Base-by-base conservation (phyloP, 1,284 basidiomycete genomes). In the Bondarzewia mesenterica region DNA sequence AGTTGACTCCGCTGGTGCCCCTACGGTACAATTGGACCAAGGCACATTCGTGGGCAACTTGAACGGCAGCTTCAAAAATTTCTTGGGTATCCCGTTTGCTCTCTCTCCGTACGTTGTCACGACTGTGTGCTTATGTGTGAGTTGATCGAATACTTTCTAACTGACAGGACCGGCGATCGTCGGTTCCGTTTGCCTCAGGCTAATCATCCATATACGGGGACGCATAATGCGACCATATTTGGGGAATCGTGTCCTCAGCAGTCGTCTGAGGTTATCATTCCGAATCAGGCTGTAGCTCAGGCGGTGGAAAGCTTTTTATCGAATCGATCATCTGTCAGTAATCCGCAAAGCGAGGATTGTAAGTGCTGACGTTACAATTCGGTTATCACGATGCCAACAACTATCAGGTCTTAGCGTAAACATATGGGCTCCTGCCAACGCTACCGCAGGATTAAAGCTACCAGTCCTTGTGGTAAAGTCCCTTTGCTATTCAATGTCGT, bases 221-320 rank as follows among this genome's bases (percentile, higher is more conserved):
- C 58, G 0, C 56, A 71, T 42, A 53, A 61, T 18, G 75, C 73
- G 0, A 69, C 65, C 0, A 47, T 58, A 0, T 78, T 67, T 52
- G 77, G 76, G 0, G 59, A 65, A 8, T 59, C 71, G 1, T 82
- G 78, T 50, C 71, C 73, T 6, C 78, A 80, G 49, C 76, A 78
- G 18, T 10, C 38, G 10, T 21, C 38, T 39, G 14, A 12, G 10
- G n/a, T 16, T 10, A 16, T 39, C 16, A 39, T 39, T 16, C 20
- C 38, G 54, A 57, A 59, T 26, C 41, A 16, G 38, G 38, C 18
- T 16, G 16, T 39, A 18, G 38, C 38, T 3, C 20, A 16, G 10
- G n/a, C 18, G 12, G 10, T 16, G 12, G 16, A 39, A 12, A 10
- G 10, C 12, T 16, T 39, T 21, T 32, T n/a, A 32, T 32, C 29